A percentile compares a stretch with the other conserved stretches of the same genome.
Conservation (phyloP, 805 yeast species). For the Ascoidea asiatica region DNA sequence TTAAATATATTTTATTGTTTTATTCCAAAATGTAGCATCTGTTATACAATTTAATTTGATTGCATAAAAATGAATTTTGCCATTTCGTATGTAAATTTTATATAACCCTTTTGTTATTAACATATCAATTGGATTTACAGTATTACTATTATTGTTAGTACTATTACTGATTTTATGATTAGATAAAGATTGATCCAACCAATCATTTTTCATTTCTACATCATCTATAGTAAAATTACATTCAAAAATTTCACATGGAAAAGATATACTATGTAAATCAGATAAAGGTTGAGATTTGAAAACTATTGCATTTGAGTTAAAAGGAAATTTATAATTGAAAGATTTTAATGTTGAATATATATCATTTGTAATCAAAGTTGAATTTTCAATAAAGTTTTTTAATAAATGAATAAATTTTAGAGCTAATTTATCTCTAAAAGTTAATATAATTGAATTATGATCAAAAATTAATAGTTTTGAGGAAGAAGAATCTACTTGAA, state of each 20-base stretch:
- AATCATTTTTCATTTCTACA: slow-evolving; percentile 19
- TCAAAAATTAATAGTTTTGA: neutral
- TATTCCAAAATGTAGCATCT: slow-evolving; percentile 1
- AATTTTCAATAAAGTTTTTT: neutral
- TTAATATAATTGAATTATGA: neutral
- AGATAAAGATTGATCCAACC: slow-evolving; percentile 16
- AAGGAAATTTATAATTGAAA: no score
- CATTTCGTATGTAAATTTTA: slow-evolving; percentile 10
- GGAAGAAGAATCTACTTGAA: slow-evolving; percentile 14
- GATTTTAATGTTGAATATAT: slow-evolving; percentile 18
- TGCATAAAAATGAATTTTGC: neutral
- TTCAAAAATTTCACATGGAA: no score
- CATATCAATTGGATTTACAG: no score
- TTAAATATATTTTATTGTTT: neutral
- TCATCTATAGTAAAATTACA: slow-evolving; percentile 18
- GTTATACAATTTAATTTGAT: slow-evolving; percentile 1
- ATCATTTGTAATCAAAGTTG: slow-evolving; percentile 10
- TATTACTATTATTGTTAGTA: neutral
- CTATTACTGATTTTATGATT: neutral
- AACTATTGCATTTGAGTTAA: no score
- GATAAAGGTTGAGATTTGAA: no score
- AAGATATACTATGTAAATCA: slow-evolving; percentile 15
- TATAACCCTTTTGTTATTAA: no score
- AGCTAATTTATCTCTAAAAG: neutral
- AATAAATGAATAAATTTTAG: neutral